Base-by-base conservation (phyloP, 495 filamentous ascomycete genomes). In the Trichoderma virens region DNA sequence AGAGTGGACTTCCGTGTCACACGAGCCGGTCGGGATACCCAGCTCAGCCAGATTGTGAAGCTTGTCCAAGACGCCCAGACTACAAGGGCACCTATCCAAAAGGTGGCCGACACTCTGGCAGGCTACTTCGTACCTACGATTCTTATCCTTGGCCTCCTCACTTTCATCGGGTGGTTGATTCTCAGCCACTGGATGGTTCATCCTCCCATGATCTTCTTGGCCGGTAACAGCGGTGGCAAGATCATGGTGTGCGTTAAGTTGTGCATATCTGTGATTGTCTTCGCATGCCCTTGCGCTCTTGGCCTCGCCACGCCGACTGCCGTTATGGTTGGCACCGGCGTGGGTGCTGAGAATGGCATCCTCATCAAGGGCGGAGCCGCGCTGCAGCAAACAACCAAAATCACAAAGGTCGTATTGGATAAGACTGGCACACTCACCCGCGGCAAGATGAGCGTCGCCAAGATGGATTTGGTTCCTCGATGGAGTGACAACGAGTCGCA, bases 181-280 rank as follows among this genome's bases (percentile, higher is more conserved):
- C 82, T 99, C 28, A 95, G 91, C 71, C 93, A 97, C 72, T 79
- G 91, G 5, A 78, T 98, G 20, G 65, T 80, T 1, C 75, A 90
- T 69, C 93, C 93, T 20, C 94, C 94, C n/a, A 83, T 86, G 70
- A 90, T 98, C 41, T 99, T 99, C 76, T 72, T 87, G n/a, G 80
- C 88, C 62, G 85, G 86, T 39, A 84, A 82, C 34, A 90, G 87
- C 69, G 95, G 95, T 63, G 94, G 94, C 31, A 90, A 87, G 70
- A 78, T 97, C 61, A 96, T 98, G 91, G 90, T 99, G 2, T 99
- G 95, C 71, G 77, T 98, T 62, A 94, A 99, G 77, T 85, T 99
- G 16, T 98, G 95, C 73, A 99, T 99, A 67, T 94, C 95, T 0
- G 94, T 99, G 62, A 96, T 99, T 72, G 95, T 98, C 23, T 97